These are phyloP conservation scores for Berkeleyomyces rouxiae DNA, from an alignment of 2,329 filamentous ascomycete genomes.

Conservation along the genomic window DNA sequence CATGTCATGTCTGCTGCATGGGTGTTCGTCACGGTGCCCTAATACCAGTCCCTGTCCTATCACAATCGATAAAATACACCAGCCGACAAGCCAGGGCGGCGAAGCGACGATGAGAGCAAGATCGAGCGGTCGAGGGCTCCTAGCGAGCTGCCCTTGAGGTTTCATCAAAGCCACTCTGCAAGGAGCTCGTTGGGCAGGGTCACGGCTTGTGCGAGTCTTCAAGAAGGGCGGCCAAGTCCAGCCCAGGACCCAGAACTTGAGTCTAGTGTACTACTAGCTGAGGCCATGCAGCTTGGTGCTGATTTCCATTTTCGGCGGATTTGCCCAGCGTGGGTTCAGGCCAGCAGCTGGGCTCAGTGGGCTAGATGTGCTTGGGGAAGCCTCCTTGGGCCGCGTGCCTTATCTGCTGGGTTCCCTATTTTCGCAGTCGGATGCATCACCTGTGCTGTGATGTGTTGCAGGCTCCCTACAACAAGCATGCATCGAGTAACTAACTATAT, in stretches of 20 bases:
- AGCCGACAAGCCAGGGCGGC: too few relatives aligned
- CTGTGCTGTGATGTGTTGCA: background rate
- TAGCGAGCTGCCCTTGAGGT: background rate
- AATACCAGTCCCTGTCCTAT: too few relatives aligned
- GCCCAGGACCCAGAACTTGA: background rate
- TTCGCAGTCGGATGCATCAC: background rate
- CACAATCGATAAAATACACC: too few relatives aligned
- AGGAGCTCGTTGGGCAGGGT: background rate
- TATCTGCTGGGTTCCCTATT: background rate
- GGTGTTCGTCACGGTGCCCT: too few relatives aligned
- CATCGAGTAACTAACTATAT: too few relatives aligned
- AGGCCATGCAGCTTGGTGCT: background rate
- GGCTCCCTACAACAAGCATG: background rate
- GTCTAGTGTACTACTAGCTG: background rate
- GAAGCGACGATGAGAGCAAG: too few relatives aligned
- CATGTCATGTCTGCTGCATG: too few relatives aligned
- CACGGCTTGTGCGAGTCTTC: background rate
- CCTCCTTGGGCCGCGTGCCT: background rate
- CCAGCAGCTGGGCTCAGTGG: background rate
- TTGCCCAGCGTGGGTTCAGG: background rate
- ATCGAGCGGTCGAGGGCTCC: background rate
- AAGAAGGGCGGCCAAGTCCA: background rate
- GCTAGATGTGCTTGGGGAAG: background rate
- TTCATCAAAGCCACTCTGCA: background rate
- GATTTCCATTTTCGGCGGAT: background rate